Evolutionary conservation across 345 rosid genomes (phyloP).

Genomic region (Salix purpurea): DNA sequence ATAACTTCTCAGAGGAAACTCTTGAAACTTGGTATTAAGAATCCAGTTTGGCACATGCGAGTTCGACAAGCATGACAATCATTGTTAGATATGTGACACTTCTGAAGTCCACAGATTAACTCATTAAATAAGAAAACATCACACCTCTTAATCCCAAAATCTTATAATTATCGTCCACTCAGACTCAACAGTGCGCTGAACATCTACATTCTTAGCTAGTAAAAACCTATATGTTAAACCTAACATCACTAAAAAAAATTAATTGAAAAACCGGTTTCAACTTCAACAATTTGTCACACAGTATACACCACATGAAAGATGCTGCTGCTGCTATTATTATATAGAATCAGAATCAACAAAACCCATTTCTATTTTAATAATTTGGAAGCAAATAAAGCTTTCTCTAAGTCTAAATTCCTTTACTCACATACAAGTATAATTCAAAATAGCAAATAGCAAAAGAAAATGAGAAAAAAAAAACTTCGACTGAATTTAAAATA

Average conservation of each 20-base stretch:
- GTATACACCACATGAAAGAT: background rate
- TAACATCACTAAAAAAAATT: background rate
- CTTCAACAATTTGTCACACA: background rate
- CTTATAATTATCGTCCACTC: background rate
- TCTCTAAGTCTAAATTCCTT: background rate
- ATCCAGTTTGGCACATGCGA: background rate
- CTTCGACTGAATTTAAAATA: background rate
- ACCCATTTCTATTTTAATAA: background rate
- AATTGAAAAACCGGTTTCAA: background rate
- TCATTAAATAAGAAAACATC: background rate
- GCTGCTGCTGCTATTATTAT: too few species aligned
- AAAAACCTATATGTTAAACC: background rate
- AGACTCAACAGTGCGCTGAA: background rate
- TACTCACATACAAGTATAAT: background rate
- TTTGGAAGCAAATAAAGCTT: background rate
- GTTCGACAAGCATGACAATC: background rate
- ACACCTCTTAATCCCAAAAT: too few species aligned
- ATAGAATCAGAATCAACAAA: too few species aligned
- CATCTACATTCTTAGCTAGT: background rate
- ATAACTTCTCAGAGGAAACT: background rate
- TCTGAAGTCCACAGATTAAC: background rate
- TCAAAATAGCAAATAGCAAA: background rate
- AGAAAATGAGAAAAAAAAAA: background rate
- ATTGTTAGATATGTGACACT: background rate
- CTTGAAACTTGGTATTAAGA: background rate